Conservation (phyloP, 345 rosid genomes). For the Citrus sp. region DNA sequence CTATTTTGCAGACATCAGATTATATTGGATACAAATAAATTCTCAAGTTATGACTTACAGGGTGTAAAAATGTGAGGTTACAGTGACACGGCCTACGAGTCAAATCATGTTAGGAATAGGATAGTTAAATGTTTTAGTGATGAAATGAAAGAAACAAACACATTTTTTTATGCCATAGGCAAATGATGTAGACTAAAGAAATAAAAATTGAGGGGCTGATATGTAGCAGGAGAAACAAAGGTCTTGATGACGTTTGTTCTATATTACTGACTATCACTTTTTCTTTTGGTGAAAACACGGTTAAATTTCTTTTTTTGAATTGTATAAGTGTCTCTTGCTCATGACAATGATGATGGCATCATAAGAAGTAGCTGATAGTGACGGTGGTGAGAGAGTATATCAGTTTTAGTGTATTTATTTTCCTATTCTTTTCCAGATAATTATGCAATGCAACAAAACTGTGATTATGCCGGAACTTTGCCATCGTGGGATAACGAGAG, state of each 20-base stretch:
- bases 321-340: not conserved
- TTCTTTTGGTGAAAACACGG: not conserved
- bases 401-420: not conserved
- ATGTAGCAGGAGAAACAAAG: not conserved
- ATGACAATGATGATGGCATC: not conserved
- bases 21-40: constrained; percentile 11
- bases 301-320: not conserved
- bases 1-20: not conserved
- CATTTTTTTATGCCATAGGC: not conserved
- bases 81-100: constrained; percentile 12
- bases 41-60: not conserved
- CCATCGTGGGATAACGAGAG: not conserved
- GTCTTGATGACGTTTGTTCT: not conserved
- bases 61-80: not conserved
- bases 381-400: not conserved
- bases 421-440: not conserved
- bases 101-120: too few species aligned
- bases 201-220: not conserved
- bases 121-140: not conserved
- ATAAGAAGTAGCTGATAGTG: not conserved
- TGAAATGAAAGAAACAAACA: not conserved
- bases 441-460: not conserved
- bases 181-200: not conserved
- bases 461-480: not conserved
- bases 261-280: not conserved